Conservation (phyloP, 371 early-diverging fungal species). For the Rhizopus arrhizus region DNA sequence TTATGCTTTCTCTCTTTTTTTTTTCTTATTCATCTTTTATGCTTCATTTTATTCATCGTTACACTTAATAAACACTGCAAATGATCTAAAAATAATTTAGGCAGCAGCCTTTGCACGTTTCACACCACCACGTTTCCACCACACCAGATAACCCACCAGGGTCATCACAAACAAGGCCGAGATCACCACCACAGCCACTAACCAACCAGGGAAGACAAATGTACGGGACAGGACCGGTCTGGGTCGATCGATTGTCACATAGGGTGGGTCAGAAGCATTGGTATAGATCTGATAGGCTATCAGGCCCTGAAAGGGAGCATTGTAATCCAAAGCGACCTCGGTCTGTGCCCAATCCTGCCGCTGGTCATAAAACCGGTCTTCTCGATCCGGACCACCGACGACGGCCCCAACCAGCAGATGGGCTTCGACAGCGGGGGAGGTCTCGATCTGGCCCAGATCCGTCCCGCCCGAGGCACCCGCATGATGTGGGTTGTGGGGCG, state of each 20-base stretch:
- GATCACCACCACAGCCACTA: slow-evolving; percentile 55
- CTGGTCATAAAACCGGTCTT: slow-evolving; percentile 57
- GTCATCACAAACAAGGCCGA: slow-evolving; percentile 25
- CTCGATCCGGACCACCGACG: slow-evolving; percentile 64
- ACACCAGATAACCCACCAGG: slow-evolving; percentile 17
- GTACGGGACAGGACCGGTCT: slow-evolving; percentile 32
- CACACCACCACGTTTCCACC: slow-evolving; percentile 27
- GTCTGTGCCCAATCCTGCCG: slow-evolving; percentile 53
- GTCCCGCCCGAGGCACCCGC: slow-evolving; percentile 65
- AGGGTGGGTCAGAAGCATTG: slow-evolving; percentile 52
- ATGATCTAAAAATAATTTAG: neutral
- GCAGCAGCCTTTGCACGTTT: neutral
- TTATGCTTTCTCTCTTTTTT: neutral
- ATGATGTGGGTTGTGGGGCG: slow-evolving; percentile 69
- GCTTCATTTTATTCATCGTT: neutral
- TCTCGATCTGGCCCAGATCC: slow-evolving; percentile 46
- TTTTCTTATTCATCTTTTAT: neutral
- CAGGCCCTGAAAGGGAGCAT: slow-evolving; percentile 64
- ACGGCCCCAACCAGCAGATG: slow-evolving; percentile 60
- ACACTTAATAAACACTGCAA: neutral
- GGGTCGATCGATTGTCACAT: slow-evolving; percentile 48
- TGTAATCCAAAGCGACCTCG: slow-evolving; percentile 69
- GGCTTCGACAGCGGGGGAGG: slow-evolving; percentile 36
- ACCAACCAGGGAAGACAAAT: slow-evolving; percentile 33
- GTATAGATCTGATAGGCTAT: slow-evolving; percentile 62